Base-by-base conservation (phyloP, 345 rosid species). In the Draba incana region DNA sequence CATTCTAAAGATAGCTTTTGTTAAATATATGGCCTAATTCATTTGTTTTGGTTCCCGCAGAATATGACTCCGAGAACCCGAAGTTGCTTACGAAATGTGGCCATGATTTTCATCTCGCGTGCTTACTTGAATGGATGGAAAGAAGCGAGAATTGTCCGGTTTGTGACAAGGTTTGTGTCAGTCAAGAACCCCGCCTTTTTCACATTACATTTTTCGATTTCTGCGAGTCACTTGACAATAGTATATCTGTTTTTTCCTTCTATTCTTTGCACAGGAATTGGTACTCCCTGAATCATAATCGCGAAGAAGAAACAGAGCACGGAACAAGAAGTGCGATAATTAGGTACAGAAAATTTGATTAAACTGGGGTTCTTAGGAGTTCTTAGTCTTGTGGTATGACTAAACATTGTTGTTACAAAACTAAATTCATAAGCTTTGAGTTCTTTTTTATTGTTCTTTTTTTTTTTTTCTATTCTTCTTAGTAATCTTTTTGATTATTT, bases 101-200 rank as follows among this genome's bases (percentile, higher is more conserved):
- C 49, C 98, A 93, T 72, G 87, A 88, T 75, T 93, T 75, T 76
- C 98, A 93, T 69, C 85, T 93, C 5, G 80, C 97, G 0, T 93
- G 98, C 81, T 84, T 93, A 38, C 84, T 90, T 62, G 98, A 87
- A 73, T 93, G 98, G 98, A 88, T 85, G 89, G 98, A 93, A 81
- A 87, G 97, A 82, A 93, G 98, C 9, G 97, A 88, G 42, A 57
- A 79, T 13, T 93, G 98, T 76, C 98, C 98, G 35, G 87, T 88
- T 35, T 93, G 98, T 52, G 90, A 85, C 82, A 83, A 87, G 97
- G 98, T 93, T 72, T 51, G 83, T 77, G 8, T 62, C 56, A 12
- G 33, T 44, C 7, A 1, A 5, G 11, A 16, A 3, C 28, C 3
- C 28, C 3, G 2, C 13, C 6, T 30, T 8, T 13, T 37, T 15